Evolutionary conservation across 2,329 filamentous ascomycete genomes (phyloP).

Genomic region (Sporothrix mexicana): DNA sequence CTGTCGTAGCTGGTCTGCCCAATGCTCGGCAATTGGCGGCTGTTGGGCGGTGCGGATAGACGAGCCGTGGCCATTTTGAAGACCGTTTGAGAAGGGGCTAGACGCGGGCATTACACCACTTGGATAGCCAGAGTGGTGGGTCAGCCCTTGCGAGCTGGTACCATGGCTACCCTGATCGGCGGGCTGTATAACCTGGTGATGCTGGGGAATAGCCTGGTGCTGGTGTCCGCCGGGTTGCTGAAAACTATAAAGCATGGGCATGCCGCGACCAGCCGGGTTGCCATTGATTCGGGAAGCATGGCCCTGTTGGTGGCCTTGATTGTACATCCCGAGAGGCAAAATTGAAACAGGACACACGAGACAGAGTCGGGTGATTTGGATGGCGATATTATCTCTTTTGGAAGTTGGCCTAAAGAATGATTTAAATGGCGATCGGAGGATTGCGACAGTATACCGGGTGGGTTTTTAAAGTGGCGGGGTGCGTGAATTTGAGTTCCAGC

Average conservation of each 20-base stretch:
- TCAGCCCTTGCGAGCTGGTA: constrained; percentile 61
- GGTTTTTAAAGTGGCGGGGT: constrained; percentile 55
- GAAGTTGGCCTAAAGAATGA: constrained; percentile 45
- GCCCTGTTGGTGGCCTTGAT: constrained; percentile 72
- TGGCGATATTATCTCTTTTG: constrained; percentile 42
- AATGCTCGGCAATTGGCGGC: constrained; percentile 70
- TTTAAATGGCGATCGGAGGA: constrained; percentile 44
- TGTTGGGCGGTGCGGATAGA: constrained; percentile 42
- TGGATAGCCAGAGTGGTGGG: constrained; percentile 66
- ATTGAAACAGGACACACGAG: constrained; percentile 43
- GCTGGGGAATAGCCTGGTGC: constrained; percentile 68
- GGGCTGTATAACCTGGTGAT: constrained; percentile 65
- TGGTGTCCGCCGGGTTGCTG: constrained; percentile 66
- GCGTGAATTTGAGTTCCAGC: constrained; percentile 63
- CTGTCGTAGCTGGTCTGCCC: constrained; percentile 84
- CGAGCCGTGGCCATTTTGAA: constrained; percentile 57
- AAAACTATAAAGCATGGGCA: constrained; percentile 73
- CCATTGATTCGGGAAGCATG: constrained; percentile 80
- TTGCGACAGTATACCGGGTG: constrained; percentile 44
- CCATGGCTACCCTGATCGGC: constrained; percentile 60
- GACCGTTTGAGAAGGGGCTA: constrained; percentile 20
- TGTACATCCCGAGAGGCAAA: constrained; percentile 67
- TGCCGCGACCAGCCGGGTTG: constrained; percentile 63
- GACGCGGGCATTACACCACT: constrained; percentile 49
- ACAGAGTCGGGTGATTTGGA: constrained; percentile 42